Conservation (phyloP, 805 yeast genomes). For the Ascoidea rubescens region DNA sequence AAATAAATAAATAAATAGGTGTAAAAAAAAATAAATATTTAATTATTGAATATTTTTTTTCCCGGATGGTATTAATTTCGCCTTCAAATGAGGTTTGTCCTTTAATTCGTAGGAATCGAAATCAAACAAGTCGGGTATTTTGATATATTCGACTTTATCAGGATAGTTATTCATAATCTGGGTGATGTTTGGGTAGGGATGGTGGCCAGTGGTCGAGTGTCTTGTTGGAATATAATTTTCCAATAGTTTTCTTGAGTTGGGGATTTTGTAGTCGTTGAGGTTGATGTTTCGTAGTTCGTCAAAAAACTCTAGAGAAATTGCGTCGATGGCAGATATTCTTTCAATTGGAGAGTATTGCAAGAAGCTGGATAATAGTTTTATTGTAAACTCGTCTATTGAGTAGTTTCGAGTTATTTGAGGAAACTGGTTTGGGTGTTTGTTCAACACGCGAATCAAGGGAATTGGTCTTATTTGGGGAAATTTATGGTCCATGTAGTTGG, state of each 20-base stretch:
- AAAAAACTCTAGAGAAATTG: constrained; percentile 39
- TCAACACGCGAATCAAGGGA: constrained; percentile 27
- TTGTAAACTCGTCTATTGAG: constrained; percentile 28
- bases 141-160: constrained; percentile 10
- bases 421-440: constrained; percentile 17
- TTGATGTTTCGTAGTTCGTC: constrained; percentile 29
- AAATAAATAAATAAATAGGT: too few species aligned
- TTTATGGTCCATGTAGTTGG: constrained; percentile 93
- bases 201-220: not conserved
- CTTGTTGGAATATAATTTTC: not conserved
- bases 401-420: constrained; percentile 39
- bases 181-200: constrained; percentile 9
- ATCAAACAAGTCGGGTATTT: constrained; percentile 30
- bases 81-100: constrained; percentile 22
- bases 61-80: constrained; percentile 25
- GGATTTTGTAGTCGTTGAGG: constrained; percentile 1
- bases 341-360: constrained; percentile 57
- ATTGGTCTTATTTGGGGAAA: constrained; percentile 81
- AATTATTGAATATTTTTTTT: too few species aligned
- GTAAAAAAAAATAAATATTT: too few species aligned
- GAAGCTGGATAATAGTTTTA: constrained; percentile 39
- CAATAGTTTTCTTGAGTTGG: constrained; percentile 7
- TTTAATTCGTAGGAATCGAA: constrained; percentile 31
- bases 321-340: constrained; percentile 45
- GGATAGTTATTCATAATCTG: constrained; percentile 14